Base-by-base conservation (phyloP, 2,329 filamentous ascomycete species). In the Scedosporium dehoogii region DNA sequence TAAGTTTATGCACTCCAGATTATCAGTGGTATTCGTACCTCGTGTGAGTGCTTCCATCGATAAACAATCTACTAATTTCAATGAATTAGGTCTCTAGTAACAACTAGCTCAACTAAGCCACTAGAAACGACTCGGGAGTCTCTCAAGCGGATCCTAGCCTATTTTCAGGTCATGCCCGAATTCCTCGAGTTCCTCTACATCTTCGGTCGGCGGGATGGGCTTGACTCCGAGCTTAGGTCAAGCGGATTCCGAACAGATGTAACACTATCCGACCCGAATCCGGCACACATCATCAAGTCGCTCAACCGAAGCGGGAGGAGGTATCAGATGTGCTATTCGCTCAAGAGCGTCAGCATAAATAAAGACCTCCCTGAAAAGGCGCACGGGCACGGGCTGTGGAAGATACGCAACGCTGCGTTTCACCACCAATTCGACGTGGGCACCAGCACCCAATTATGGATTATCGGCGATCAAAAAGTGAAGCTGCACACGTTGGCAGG, bases 361-460 rank as follows among this genome's bases (percentile, higher is more conserved):
- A 56, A 56, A 25, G 25, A 23, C 16, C 25, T 16, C 23, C 6
- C 3, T 4, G 10, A 10, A 29, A 27, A 23, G 23, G 53, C 6
- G 3, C 12, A 29, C 48, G 48, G 57, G 67, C 64, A 60, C 51
- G 64, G 69, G 23, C 2, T 10, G 21, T 76, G 74, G 73, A 73
- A 72, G 0, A 73, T 76, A 21, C 68, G 71, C 14, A 74, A 75
- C 60, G 73, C 70, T 1, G 74, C 70, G 0, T 62, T 78, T 3
- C 70, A 77, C 60, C 76, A 78, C 59, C 71, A 73, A 38, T 77
- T 77, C 59, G 76, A 78, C 58, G 64, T 76, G 0, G 66, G 67
- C 0, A 63, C 68, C 3, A 68, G 75, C 0, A 75, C 68, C 1
- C 67, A 73, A 0, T 59, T 78, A 2, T 80, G 78, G 78, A 71